Base-by-base conservation (phyloP, 306 rosid species). In the Ceratonia siliqua region DNA sequence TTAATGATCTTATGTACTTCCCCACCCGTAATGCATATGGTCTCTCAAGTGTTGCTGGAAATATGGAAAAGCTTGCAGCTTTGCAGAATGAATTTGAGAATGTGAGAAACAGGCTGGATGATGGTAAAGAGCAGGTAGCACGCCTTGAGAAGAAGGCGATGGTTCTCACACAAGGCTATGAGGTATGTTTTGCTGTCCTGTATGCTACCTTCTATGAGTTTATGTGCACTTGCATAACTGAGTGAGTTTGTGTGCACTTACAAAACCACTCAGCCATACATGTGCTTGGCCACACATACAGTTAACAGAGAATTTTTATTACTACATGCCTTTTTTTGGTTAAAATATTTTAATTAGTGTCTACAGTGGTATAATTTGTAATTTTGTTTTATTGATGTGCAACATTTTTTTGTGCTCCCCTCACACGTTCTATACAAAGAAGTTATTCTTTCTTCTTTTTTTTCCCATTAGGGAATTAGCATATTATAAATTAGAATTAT, bases 91-190 rank as follows among this genome's bases (percentile, higher is more conserved):
- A 91, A 74, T 89, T 85, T 84, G 98, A 91, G 61, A 86, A 78
- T 68, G 90, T 86, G 78, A 91, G 83, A 70, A 85, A 67, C 83
- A 89, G 82, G 81, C 72, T 93, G 78, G 96, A 93, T 41, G 97
- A 89, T 69, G 98, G 90, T 78, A 89, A 87, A 54, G 91, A 84
- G 74, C 91, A 91, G 84, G 84, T 84, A 42, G 84, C 79, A 14
- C 88, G 85, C 63, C 88, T 93, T 66, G 98, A 91, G 85, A 93
- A 87, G 83, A 90, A 91, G 79, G 92, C 80, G 59, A 87, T 84
- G 56, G 83, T 87, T 42, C 90, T 90, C 70, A 93, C 96, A 0
- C 91, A 93, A 72, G 98, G 98, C 71, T 90, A 91, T 75, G 98
- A 93, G 98, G 98, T 91, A 87, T 83, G 85, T 56, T 43, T 15